A percentile compares a stretch with the other conserved stretches of the same genome.
Conservation (phyloP, 208 protist genomes). For the Trypanosoma vivax region DNA sequence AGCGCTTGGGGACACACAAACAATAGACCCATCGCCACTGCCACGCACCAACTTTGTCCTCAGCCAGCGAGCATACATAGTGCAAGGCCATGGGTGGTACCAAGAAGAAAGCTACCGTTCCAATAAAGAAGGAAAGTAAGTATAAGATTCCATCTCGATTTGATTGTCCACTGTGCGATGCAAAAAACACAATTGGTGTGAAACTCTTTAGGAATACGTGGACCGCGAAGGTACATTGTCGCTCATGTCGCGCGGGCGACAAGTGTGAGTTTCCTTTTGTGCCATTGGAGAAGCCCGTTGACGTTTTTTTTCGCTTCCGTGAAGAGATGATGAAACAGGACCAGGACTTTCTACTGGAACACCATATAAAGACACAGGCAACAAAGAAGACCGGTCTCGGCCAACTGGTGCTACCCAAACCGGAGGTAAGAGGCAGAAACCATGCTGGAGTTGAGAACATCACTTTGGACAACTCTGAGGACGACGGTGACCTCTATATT, state of each 20-base stretch:
- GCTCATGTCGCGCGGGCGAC: slow-evolving; percentile 44
- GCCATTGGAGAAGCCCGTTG: slow-evolving; percentile 70
- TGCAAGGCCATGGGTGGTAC: slow-evolving; percentile 68
- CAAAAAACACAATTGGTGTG: slow-evolving; percentile 71
- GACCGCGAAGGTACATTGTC: slow-evolving; percentile 64
- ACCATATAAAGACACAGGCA: slow-evolving; percentile 27
- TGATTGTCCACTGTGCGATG: slow-evolving; percentile 86
- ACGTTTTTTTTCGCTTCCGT: slow-evolving; percentile 86
- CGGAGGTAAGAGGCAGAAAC: too few relatives aligned
- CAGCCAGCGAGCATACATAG: too few relatives aligned
- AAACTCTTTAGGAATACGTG: slow-evolving; percentile 42
- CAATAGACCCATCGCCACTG: too few relatives aligned
- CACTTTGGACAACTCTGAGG: too few relatives aligned
- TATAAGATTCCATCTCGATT: slow-evolving; percentile 88
- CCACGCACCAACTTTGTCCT: too few relatives aligned
- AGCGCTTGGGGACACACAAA: too few relatives aligned
- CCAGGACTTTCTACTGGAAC: slow-evolving; percentile 32
- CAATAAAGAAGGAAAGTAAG: slow-evolving; percentile 89
- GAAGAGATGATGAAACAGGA: slow-evolving; percentile 73
- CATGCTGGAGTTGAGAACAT: too few relatives aligned
- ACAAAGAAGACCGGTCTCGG: slow-evolving; percentile 12
- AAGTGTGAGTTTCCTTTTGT: slow-evolving; percentile 44
- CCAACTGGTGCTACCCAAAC: slow-evolving; percentile 12
- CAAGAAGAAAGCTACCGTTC: slow-evolving; percentile 63
- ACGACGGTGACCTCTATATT: too few relatives aligned